phyloP scores from a whole-genome alignment of 2,329 filamentous ascomycete species.

The Fusarium sp. region DNA sequence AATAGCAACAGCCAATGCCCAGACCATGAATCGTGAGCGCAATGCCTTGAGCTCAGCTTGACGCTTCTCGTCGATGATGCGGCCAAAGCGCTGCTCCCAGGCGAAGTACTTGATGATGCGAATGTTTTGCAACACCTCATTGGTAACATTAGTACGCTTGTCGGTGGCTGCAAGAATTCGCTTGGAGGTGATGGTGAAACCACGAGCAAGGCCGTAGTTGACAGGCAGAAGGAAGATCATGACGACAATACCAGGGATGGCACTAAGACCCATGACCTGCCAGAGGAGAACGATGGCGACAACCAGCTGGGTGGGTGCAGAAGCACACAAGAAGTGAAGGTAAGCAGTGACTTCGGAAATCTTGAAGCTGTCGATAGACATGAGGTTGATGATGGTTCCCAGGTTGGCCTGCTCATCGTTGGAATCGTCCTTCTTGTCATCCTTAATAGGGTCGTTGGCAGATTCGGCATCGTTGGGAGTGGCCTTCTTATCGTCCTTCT shows the following conservation, averaged over 20 bases:
- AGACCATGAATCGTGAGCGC: slow-evolving; percentile 86
- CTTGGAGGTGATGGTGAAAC: slow-evolving; percentile 88
- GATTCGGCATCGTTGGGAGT: slow-evolving; percentile 50
- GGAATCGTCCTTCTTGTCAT: slow-evolving; percentile 49
- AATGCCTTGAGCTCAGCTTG: slow-evolving; percentile 80
- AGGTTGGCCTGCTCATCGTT: slow-evolving; percentile 84
- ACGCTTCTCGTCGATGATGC: slow-evolving; percentile 89
- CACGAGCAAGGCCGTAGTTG: slow-evolving; percentile 88
- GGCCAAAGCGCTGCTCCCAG: slow-evolving; percentile 92
- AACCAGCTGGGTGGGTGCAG: slow-evolving; percentile 87
- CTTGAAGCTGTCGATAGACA: slow-evolving; percentile 99
- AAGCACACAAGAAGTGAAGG: slow-evolving; percentile 93
- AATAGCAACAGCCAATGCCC: slow-evolving; percentile 90
- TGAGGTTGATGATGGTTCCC: slow-evolving; percentile 98
- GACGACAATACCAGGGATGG: slow-evolving; percentile 90
- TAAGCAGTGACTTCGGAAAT: slow-evolving; percentile 95
- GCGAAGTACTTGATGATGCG: slow-evolving; percentile 99
- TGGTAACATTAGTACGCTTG: slow-evolving; percentile 94
- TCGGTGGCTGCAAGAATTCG: slow-evolving; percentile 93
- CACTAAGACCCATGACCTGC: slow-evolving; percentile 89
- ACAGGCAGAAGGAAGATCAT: slow-evolving; percentile 90
- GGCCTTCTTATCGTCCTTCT: slow-evolving; percentile 62
- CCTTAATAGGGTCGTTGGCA: slow-evolving; percentile 50
- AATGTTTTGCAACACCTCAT: slow-evolving; percentile 97
- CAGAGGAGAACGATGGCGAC: slow-evolving; percentile 87